Percentiles rank a stretch among this genome's conserved stretches.
Evolutionary conservation across 441 rosid species (phyloP).

Genomic region (Populus hybrid): DNA sequence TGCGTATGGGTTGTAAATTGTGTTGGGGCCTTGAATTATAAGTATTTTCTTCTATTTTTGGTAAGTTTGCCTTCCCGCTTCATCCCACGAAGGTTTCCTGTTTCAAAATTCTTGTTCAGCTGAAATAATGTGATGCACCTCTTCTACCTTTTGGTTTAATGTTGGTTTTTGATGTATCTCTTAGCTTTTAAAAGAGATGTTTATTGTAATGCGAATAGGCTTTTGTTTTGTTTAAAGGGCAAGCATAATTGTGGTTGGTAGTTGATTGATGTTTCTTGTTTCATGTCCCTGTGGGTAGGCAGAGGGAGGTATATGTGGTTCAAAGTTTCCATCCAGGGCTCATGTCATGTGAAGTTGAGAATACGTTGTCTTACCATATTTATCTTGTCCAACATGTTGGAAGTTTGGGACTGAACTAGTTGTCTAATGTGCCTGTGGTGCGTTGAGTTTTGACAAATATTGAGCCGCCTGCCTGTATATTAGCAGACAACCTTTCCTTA

Average conservation of each 20-base stretch:
- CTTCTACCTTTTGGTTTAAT: neutral
- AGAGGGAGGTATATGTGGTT: neutral
- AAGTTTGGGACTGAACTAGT: neutral
- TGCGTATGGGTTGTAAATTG: slow-evolving; percentile 97
- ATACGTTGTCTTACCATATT: neutral
- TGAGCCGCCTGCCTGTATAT: neutral
- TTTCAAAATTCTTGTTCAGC: neutral
- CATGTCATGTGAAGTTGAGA: neutral
- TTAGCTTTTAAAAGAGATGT: neutral
- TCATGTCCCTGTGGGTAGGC: neutral
- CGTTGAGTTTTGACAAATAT: neutral
- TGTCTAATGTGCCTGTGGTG: neutral
- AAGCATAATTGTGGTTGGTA: neutral
- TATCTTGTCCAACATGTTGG: neutral
- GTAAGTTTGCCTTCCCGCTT: slow-evolving; percentile 40
- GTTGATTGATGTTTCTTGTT: neutral
- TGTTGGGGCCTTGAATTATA: slow-evolving; percentile 83
- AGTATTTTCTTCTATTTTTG: slow-evolving; percentile 85
- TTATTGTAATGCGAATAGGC: neutral
- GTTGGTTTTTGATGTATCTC: neutral
- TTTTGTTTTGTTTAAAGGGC: neutral
- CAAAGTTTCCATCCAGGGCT: neutral
- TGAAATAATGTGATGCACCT: neutral
- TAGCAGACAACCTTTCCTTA: neutral
- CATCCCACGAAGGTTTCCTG: neutral